Evolutionary conservation across 371 early-diverging fungal genomes (phyloP), one percentile per base, ranked within the genome.

Genomic region (Syncephalastrum sp.): DNA sequence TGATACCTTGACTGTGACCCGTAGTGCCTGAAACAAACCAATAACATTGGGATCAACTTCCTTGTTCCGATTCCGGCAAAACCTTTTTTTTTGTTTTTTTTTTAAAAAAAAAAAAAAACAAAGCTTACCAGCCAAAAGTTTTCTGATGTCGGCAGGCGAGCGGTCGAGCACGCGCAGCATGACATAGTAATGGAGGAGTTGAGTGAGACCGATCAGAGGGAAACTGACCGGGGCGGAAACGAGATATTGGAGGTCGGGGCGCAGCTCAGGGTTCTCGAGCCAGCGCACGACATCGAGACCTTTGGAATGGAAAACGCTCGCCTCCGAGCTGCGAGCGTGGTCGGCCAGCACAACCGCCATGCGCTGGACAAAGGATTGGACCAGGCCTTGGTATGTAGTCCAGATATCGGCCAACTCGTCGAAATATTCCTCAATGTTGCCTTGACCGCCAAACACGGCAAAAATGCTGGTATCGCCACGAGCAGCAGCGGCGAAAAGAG

Each of bases 391-490:
- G 71, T 95, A 95, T 60, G 92, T 89, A 52, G 77, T 80, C 77
- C 86, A 90, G 43, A 92, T 82, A 59, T 85, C 82, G 21, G 86
- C 88, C 27, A 95, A 77, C 75, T 97, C 97, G 69, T 92, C 91
- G 81, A 97, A 94, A 83, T 93, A 96, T 58, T 93, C 95, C 59
- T 94, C 93, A 52, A 90, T 89, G 68, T 93, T 95, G 70, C 97
- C 97, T 81, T 97, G 97, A 51, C 97, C 97, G 69, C 97, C 97
- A 85, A 96, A 96, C 65, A 95, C 84, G 46, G 93, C 93, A 63
- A 94, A 86, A 45, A 94, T 64, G 59, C 78, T 80, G 56, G 90
- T 89, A 45, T 81, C 78, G 29, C 86, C 86, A 42, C 84, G 70
- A 27, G 69, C 70, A 50, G 85, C 88, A 55, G 90, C 90, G 45